Percentiles rank a stretch among this genome's conserved stretches.
Conservation (phyloP, 2,329 filamentous ascomycete genomes). For the Epichloe bromicola region DNA sequence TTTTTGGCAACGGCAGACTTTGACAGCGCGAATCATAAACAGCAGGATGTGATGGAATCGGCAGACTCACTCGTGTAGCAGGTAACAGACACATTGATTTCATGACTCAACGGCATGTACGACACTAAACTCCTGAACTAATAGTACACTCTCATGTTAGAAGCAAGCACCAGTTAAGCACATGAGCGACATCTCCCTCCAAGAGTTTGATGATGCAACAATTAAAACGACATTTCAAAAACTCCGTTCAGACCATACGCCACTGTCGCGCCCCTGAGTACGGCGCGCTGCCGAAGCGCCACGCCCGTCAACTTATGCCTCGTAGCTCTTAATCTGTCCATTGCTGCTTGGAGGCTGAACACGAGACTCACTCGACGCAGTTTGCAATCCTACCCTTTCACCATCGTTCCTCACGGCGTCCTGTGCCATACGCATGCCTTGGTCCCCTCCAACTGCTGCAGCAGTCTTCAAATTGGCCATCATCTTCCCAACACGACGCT, state of each 20-base stretch:
- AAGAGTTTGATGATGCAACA: neutral
- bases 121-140: slow-evolving; percentile 2
- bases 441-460: slow-evolving; percentile 34
- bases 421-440: slow-evolving; percentile 33
- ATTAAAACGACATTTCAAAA: neutral
- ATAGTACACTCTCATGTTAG: neutral
- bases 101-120: neutral
- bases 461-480: slow-evolving; percentile 61
- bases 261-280: neutral
- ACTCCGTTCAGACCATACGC: neutral
- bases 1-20: too few species aligned
- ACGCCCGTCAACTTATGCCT: slow-evolving; percentile 26
- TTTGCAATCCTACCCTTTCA: slow-evolving; percentile 41
- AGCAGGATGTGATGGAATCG: too few species aligned
- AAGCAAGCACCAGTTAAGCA: neutral
- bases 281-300: neutral
- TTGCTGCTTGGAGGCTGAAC: slow-evolving; percentile 43
- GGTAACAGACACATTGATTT: neutral
- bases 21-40: too few species aligned
- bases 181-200: neutral
- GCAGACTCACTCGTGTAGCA: too few species aligned
- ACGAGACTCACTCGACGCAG: slow-evolving; percentile 26
- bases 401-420: slow-evolving; percentile 31
- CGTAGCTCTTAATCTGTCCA: slow-evolving; percentile 44
- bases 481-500: slow-evolving; percentile 71